These are phyloP conservation scores for Cercis canadensis DNA, from an alignment of 306 rosid species.

Conservation along the genomic window DNA sequence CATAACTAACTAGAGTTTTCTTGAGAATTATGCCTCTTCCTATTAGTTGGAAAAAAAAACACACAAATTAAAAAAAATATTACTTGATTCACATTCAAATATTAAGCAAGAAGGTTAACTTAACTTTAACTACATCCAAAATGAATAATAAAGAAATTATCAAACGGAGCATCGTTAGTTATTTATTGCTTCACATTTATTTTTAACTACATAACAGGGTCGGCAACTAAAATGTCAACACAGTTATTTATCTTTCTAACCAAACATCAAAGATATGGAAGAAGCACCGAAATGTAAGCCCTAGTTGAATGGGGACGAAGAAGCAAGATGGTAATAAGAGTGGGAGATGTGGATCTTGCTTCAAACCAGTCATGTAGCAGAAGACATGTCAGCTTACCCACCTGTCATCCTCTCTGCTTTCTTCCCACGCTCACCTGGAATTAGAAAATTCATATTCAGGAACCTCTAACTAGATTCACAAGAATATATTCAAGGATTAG, in stretches of 20 bases:
- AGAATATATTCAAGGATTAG: no score
- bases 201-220: constrained; percentile 6
- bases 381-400: constrained; percentile 54
- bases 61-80: no score
- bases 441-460: constrained; percentile 17
- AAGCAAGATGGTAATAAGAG: background rate
- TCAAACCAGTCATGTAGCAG: constrained; percentile 36
- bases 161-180: background rate
- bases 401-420: constrained; percentile 83
- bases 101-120: no score
- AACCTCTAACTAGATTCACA: background rate
- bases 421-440: constrained; percentile 86
- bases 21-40: no score
- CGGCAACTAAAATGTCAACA: background rate
- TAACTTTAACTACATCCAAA: no score
- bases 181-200: no score
- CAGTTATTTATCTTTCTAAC: constrained; percentile 14
- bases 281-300: constrained; percentile 10
- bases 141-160: no score
- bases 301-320: constrained; percentile 11
- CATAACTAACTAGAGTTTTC: no score
- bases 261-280: background rate
- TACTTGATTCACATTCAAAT: no score
- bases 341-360: background rate
- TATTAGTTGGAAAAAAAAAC: no score